These are phyloP conservation scores for Zygotorulaspora danielsina DNA, from an alignment of 805 yeast genomes.

Conservation along the genomic window DNA sequence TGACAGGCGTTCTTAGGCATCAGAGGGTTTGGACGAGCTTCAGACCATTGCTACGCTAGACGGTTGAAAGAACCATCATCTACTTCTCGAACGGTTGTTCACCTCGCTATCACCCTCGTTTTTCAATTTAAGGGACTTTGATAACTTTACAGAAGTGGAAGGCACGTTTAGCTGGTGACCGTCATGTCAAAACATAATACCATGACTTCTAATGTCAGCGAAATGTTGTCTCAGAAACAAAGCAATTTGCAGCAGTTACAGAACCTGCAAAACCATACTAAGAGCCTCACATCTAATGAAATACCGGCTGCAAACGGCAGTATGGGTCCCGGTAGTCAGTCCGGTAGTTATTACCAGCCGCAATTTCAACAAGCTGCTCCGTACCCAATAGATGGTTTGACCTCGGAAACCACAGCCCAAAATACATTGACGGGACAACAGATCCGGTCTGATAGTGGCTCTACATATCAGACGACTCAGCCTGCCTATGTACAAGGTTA, in stretches of 20 bases:
- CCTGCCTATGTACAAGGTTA: constrained; percentile 3
- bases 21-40: too few species aligned
- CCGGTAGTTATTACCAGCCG: constrained; percentile 1
- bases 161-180: constrained; percentile 1
- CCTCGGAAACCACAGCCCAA: constrained; percentile 11
- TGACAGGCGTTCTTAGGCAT: too few species aligned
- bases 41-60: too few species aligned
- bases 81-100: too few species aligned
- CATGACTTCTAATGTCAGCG: constrained; percentile 36
- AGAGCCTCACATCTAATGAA: constrained; percentile 38
- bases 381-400: constrained; percentile 7
- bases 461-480: constrained; percentile 9
- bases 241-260: constrained; percentile 46
- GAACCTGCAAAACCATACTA: constrained; percentile 43
- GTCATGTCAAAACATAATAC: constrained; percentile 38
- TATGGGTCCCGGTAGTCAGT: constrained; percentile 4
- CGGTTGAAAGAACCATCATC: too few species aligned
- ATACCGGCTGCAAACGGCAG: constrained; percentile 9
- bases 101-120: too few species aligned
- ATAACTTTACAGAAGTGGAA: not conserved
- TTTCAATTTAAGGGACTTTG: constrained; percentile 1
- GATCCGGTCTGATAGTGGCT: constrained; percentile 9
- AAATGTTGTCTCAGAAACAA: constrained; percentile 42
- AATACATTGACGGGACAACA: constrained; percentile 14
- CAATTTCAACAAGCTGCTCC: constrained; percentile 15